A percentile compares a stretch with the other conserved stretches of the same genome.
These are phyloP conservation scores for Ceratorhiza oryzae-sativae DNA, from an alignment of 1,284 basidiomycete genomes.

Conservation along the genomic window DNA sequence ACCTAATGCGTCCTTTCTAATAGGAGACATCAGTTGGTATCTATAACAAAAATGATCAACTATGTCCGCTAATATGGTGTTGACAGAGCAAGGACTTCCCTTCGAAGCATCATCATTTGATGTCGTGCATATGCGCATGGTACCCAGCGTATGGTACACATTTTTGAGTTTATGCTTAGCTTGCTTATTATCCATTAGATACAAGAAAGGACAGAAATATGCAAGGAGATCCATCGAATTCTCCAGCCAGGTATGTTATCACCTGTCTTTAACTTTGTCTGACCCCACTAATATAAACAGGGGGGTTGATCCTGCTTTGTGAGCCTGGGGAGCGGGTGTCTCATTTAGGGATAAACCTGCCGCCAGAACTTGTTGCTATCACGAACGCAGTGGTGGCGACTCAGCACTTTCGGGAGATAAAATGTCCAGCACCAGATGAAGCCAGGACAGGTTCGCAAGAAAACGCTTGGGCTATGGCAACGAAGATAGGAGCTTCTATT, in stretches of 20 bases:
- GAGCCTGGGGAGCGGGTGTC: conserved; percentile 22
- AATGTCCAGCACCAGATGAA: neutral
- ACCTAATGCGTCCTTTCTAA: conserved; percentile 14
- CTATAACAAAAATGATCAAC: no score
- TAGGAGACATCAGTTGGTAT: conserved; percentile 19
- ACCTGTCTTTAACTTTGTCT: neutral
- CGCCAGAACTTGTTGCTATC: conserved; percentile 9
- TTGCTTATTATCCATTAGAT: neutral
- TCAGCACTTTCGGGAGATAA: conserved; percentile 3
- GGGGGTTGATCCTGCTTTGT: conserved; percentile 19
- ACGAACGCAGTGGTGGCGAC: conserved; percentile 1
- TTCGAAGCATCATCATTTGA: conserved; percentile 17
- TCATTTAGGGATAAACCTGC: neutral
- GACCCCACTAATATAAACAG: neutral
- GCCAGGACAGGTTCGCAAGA: neutral
- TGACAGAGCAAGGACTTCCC: neutral
- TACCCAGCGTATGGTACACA: conserved; percentile 10
- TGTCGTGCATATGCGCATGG: conserved; percentile 29
- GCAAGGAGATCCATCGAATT: conserved; percentile 27
- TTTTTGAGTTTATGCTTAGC: neutral
- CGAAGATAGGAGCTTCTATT: conserved; percentile 2
- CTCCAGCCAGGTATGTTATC: neutral
- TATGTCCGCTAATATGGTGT: neutral
- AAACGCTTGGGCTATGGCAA: conserved; percentile 22
- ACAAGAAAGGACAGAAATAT: conserved; percentile 12